These are phyloP conservation scores for Saitozyma sp. DNA, from an alignment of 768 basidiomycete genomes.

Conservation along the genomic window DNA sequence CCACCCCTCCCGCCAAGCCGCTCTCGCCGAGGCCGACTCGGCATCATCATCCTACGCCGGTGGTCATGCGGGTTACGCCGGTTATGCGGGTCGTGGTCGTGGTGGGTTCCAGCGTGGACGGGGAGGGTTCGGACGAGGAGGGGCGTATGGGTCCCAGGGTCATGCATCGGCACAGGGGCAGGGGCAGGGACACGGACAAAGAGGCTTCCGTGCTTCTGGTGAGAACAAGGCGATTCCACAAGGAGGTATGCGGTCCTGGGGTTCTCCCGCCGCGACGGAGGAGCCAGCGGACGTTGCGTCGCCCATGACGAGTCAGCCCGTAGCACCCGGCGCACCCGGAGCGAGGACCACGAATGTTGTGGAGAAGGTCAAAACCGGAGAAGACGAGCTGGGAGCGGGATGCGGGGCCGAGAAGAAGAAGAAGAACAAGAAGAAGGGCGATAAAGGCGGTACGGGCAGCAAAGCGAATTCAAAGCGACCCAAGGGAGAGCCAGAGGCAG, in stretches of 20 bases:
- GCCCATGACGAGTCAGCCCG: conserved; percentile 47
- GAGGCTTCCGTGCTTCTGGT: no score
- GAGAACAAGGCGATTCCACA: conserved; percentile 3
- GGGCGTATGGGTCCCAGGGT: background rate
- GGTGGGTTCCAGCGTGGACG: conserved; percentile 33
- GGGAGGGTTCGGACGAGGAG: conserved; percentile 27
- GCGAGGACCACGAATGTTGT: conserved; percentile 17
- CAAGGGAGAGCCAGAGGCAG: background rate
- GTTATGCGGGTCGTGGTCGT: conserved; percentile 18
- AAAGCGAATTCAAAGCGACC: conserved; percentile 46
- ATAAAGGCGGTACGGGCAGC: conserved; percentile 49
- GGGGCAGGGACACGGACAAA: no score
- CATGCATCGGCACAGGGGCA: no score
- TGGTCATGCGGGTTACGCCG: conserved; percentile 9
- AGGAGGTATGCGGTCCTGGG: conserved; percentile 52
- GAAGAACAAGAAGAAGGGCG: conserved; percentile 48
- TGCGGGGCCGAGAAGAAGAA: conserved; percentile 23
- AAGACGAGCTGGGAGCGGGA: background rate
- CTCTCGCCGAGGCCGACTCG: conserved; percentile 23
- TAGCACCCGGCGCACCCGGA: conserved; percentile 1
- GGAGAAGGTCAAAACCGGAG: conserved; percentile 21
- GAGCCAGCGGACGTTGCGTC: conserved; percentile 37
- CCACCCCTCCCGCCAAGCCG: conserved; percentile 51
- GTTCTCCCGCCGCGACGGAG: conserved; percentile 48
- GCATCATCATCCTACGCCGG: conserved; percentile 21